phyloP scores from a whole-genome alignment of 2,329 filamentous ascomycete genomes.

The Cytospora piceicola region DNA sequence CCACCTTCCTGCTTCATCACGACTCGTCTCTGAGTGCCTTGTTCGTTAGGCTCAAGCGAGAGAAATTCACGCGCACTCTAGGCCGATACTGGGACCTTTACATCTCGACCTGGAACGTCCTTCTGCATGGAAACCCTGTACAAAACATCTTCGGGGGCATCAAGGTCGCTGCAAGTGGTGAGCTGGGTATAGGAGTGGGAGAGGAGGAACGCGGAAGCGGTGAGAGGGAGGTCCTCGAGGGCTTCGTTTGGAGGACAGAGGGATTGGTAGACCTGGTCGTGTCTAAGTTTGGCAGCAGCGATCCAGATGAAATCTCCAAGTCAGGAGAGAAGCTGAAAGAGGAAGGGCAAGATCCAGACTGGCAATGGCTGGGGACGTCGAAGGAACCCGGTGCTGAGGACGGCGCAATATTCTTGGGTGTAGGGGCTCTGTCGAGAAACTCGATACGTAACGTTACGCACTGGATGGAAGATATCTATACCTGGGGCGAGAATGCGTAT shows the following conservation, averaged over 20 bases:
- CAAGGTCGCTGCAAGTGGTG: constrained; percentile 86
- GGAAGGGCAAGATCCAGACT: constrained; percentile 33
- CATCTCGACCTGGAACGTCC: constrained; percentile 79
- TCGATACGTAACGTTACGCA: constrained; percentile 75
- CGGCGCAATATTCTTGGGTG: constrained; percentile 83
- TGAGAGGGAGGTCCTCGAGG: constrained; percentile 90
- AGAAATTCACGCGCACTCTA: constrained; percentile 73
- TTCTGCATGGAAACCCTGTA: constrained; percentile 87
- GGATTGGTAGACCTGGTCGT: constrained; percentile 88
- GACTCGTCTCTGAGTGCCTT: constrained; percentile 73
- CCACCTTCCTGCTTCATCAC: constrained; percentile 86
- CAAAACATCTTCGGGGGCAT: constrained; percentile 79
- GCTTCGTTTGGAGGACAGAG: constrained; percentile 77
- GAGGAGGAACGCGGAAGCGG: constrained; percentile 95
- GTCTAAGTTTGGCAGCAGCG: constrained; percentile 73
- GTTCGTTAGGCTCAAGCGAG: constrained; percentile 65
- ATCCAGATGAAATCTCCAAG: constrained; percentile 37
- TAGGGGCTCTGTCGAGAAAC: constrained; percentile 70
- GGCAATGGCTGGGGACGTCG: constrained; percentile 75
- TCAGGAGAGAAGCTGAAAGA: constrained; percentile 35
- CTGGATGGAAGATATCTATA: constrained; percentile 90
- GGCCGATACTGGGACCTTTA: constrained; percentile 80
- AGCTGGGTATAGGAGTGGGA: constrained; percentile 90
- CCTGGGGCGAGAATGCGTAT: constrained; percentile 81
- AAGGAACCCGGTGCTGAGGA: constrained; percentile 71